Evolutionary conservation across 345 rosid species (phyloP).

Genomic region (Turnera subulata): DNA sequence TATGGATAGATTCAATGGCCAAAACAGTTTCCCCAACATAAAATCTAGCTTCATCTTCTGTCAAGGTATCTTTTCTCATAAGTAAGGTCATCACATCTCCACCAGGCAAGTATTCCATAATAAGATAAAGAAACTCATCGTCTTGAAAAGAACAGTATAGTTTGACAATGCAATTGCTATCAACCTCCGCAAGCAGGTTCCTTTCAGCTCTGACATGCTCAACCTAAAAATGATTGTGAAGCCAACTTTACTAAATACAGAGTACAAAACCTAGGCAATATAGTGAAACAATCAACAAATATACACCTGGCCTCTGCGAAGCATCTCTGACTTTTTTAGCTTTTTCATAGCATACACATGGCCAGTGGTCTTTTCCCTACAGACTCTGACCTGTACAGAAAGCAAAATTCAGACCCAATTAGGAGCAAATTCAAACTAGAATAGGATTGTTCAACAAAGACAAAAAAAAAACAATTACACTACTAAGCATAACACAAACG

Average conservation of each 20-base stretch:
- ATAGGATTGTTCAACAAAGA: too few relatives aligned
- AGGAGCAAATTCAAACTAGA: background rate
- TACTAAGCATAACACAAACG: too few relatives aligned
- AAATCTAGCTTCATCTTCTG: constrained; percentile 83
- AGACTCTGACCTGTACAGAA: constrained; percentile 74
- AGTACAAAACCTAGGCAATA: constrained; percentile 8
- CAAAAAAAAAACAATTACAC: background rate
- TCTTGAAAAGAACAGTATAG: constrained; percentile 94
- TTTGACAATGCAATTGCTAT: constrained; percentile 93
- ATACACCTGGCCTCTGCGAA: constrained; percentile 92
- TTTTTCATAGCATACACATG: constrained; percentile 97
- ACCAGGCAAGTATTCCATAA: constrained; percentile 96
- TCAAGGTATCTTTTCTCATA: constrained; percentile 91
- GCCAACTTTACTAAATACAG: constrained; percentile 11
- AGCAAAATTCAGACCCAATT: constrained; percentile 13
- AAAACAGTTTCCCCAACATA: constrained; percentile 84
- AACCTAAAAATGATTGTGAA: constrained; percentile 42
- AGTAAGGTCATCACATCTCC: constrained; percentile 98
- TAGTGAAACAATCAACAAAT: constrained; percentile 16
- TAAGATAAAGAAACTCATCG: constrained; percentile 79
- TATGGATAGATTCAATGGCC: constrained; percentile 91
- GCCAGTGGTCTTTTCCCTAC: constrained; percentile 80
- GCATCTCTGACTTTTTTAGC: constrained; percentile 91
- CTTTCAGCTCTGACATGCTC: constrained; percentile 96
- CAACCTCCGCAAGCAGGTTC: constrained; percentile 94